Evolutionary conservation across 495 filamentous ascomycete genomes (phyloP), one percentile per base, ranked within the genome.

Genomic region (Trichoderma erinaceum): DNA sequence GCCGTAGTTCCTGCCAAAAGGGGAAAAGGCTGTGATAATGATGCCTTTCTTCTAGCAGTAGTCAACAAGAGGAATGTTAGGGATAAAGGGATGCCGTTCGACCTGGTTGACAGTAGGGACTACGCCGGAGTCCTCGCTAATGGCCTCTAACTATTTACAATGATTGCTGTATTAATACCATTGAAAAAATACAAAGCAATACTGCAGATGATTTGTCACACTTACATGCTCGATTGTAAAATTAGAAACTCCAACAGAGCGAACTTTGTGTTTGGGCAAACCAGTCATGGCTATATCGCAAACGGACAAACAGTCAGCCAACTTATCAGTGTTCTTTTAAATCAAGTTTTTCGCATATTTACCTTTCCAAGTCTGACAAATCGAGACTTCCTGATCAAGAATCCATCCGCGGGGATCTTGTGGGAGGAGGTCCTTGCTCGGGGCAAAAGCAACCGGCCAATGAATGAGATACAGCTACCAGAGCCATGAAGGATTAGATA

Each of bases 341-440:
- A 32, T 63, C 4, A 27, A 16, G 8, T 11, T 63, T 5, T 0
- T 8, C 29, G 21, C 12, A 25, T 27, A 12, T n/a, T n/a, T 65
- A 65, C 63, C 82, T 72, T 77, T 82, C 81, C 80, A 84, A 72
- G 81, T 84, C 67, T 84, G 79, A n/a, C 81, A 79, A 35, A 84
- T 82, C 67, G 82, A 83, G 69, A 84, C 73, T 61, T 65, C 71
- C 48, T 83, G 77, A 25, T 84, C 80, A 69, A 84, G 80, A 56
- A 69, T 69, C 29, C 29, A 29, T 4, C 1, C 1, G 29, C 29
- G 29, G 29, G 71, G 74, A 41, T 75, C 72, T 4, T 79, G 75
- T 65, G 82, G 82, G 75, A 82, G 81, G 72, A 78, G 76, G 13
- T 75, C 69, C 65, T 73, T 69, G 69, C 80, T 79, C 61, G 74